phyloP scores from a whole-genome alignment of 176 grass and related monocot genomes.

The Ananas comosus region DNA sequence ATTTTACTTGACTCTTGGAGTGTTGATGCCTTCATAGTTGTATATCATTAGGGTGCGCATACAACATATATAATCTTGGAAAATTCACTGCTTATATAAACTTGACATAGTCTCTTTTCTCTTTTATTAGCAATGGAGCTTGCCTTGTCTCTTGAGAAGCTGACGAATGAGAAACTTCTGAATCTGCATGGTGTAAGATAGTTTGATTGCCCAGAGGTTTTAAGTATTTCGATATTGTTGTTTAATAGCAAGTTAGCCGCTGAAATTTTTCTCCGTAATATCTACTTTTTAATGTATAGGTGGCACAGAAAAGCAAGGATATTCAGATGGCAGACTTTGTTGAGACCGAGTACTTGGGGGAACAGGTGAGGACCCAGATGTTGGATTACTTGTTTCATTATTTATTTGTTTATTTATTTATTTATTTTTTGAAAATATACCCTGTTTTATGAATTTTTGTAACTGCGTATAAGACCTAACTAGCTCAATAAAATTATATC shows the following conservation, averaged over 20 bases:
- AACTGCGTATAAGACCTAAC: not conserved
- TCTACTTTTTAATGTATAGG: constrained; percentile 16
- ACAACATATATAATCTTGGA: not conserved
- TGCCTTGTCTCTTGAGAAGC: constrained; percentile 37
- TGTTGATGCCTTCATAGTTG: not conserved
- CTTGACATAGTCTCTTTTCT: not conserved
- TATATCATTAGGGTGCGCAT: not conserved
- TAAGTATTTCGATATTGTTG: not conserved
- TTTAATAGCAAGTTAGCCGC: not conserved
- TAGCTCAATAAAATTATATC: not conserved
- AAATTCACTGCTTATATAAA: not conserved
- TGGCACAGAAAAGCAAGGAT: constrained; percentile 31
- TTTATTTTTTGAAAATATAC: too few species aligned
- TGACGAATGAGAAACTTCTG: constrained; percentile 40
- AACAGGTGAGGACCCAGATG: constrained; percentile 24
- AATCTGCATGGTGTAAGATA: constrained; percentile 30
- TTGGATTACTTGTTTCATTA: not conserved
- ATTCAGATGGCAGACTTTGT: constrained; percentile 26
- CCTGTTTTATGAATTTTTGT: not conserved
- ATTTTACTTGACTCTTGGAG: not conserved
- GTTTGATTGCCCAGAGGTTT: not conserved
- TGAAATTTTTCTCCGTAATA: not conserved
- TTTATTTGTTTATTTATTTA: too few species aligned
- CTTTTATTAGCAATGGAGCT: constrained; percentile 36
- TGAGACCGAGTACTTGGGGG: constrained; percentile 27